A percentile compares a stretch with the other conserved stretches of the same genome.
Conservation (phyloP, 2,329 filamentous ascomycete species). For the Aspergillus sp. region DNA sequence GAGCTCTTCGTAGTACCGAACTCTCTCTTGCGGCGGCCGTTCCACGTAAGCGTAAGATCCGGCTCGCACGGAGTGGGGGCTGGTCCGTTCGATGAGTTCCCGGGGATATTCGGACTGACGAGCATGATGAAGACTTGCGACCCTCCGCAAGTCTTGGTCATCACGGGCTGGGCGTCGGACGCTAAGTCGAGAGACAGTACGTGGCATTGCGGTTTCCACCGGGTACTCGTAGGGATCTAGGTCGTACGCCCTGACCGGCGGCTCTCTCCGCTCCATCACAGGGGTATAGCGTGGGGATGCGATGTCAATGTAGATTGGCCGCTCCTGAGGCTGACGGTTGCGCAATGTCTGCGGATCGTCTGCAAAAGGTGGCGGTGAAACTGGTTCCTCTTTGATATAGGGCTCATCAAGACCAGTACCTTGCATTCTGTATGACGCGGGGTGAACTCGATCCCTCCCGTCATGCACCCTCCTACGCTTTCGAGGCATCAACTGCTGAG, state of each 20-base stretch:
- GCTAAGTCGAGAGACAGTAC: constrained; percentile 39
- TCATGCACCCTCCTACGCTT: constrained; percentile 52
- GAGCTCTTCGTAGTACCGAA: constrained; percentile 39
- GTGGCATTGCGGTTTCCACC: constrained; percentile 32
- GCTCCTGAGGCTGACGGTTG: constrained; percentile 34
- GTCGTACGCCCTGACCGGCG: constrained; percentile 30
- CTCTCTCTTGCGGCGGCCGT: constrained; percentile 35
- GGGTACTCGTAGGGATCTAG: constrained; percentile 33
- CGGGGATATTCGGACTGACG: constrained; percentile 40
- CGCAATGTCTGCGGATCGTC: constrained; percentile 39
- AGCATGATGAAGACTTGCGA: constrained; percentile 46
- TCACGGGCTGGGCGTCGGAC: constrained; percentile 38
- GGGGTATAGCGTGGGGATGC: constrained; percentile 40
- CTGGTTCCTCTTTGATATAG: constrained; percentile 61
- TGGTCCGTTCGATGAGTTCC: constrained; percentile 45
- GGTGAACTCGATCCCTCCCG: constrained; percentile 30
- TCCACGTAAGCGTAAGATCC: constrained; percentile 41
- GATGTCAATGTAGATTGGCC: constrained; percentile 49
- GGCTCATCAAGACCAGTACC: constrained; percentile 42
- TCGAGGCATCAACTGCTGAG: constrained; percentile 44
- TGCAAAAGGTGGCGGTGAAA: constrained; percentile 59
- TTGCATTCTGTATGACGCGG: constrained; percentile 32
- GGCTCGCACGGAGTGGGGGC: constrained; percentile 34
- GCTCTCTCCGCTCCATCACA: constrained; percentile 33
- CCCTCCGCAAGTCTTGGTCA: constrained; percentile 45